Percentiles rank a stretch among this genome's conserved stretches.
Conservation (phyloP, 176 grass and related monocot species). For the Cymbopogon citratus region DNA sequence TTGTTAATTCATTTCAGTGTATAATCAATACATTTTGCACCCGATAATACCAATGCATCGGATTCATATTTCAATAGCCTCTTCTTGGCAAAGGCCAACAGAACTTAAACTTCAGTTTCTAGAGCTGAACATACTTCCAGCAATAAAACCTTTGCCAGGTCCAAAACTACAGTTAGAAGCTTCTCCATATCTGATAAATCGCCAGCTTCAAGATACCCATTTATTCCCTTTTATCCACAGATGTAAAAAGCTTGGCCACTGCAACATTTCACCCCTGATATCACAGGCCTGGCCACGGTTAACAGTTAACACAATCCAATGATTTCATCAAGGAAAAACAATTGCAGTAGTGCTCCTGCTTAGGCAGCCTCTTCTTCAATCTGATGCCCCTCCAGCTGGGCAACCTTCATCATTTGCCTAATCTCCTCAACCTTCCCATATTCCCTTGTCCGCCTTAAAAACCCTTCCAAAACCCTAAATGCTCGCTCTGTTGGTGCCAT, state of each 20-base stretch:
- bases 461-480: slow-evolving; percentile 61
- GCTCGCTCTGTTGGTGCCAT: slow-evolving; percentile 68
- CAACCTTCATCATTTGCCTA: slow-evolving; percentile 49
- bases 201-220: neutral
- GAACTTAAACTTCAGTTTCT: neutral
- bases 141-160: neutral
- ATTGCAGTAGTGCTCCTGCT: neutral
- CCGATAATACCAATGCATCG: neutral
- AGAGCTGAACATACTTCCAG: neutral
- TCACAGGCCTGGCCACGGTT: neutral
- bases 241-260: slow-evolving; percentile 9
- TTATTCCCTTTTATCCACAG: neutral
- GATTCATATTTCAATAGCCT: neutral
- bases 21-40: neutral
- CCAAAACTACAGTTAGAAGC: neutral
- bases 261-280: neutral
- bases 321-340: neutral
- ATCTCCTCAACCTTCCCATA: slow-evolving; percentile 66
- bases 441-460: slow-evolving; percentile 43
- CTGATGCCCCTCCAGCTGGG: slow-evolving; percentile 26
- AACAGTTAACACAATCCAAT: neutral
- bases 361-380: neutral
- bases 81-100: neutral
- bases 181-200: neutral
- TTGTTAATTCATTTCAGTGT: neutral